phyloP scores from a whole-genome alignment of 228 moss, liverwort and hornwort genomes.

The Sphagnum fallax region DNA sequence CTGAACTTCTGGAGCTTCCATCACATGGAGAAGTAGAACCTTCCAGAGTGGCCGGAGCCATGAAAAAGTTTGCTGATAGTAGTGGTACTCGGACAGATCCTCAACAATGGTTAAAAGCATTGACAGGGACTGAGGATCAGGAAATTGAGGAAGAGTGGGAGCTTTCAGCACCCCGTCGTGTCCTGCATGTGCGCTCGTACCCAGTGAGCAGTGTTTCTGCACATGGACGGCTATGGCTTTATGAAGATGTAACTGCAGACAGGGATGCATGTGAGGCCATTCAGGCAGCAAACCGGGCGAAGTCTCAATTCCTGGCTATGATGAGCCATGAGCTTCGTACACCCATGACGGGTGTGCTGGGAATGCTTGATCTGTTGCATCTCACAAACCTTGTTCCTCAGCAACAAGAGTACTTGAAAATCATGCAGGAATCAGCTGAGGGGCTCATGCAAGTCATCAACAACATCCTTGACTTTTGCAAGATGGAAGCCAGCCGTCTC shows the following conservation, averaged over 20 bases:
- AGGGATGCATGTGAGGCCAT: conserved; percentile 77
- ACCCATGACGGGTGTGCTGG: conserved; percentile 97
- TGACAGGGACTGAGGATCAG: conserved; percentile 49
- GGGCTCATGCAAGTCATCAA: conserved; percentile 94
- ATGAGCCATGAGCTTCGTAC: conserved; percentile 98
- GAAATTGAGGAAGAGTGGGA: conserved; percentile 93
- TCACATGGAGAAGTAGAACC: conserved; percentile 89
- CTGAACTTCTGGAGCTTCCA: conserved; percentile 64
- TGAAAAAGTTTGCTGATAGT: conserved; percentile 67
- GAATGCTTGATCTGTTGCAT: conserved; percentile 85
- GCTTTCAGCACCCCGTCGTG: conserved; percentile 57
- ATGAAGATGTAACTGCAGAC: conserved; percentile 68
- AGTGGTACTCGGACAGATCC: conserved; percentile 79
- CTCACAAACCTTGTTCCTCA: conserved; percentile 61
- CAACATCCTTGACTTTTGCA: conserved; percentile 89
- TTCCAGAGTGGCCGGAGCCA: conserved; percentile 63
- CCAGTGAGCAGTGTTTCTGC: conserved; percentile 66
- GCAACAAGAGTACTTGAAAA: conserved; percentile 70
- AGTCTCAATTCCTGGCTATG: conserved; percentile 94
- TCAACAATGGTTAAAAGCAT: conserved; percentile 65
- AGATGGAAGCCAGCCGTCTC: conserved; percentile 89
- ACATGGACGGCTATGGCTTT: conserved; percentile 91
- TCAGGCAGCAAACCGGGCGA: conserved; percentile 61
- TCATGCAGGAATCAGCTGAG: conserved; percentile 95
- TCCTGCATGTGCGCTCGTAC: conserved; percentile 79